A percentile compares a stretch with the other conserved stretches of the same genome.
Conservation (phyloP, 371 early-diverging fungal species). For the Apophysomyces elegans region DNA sequence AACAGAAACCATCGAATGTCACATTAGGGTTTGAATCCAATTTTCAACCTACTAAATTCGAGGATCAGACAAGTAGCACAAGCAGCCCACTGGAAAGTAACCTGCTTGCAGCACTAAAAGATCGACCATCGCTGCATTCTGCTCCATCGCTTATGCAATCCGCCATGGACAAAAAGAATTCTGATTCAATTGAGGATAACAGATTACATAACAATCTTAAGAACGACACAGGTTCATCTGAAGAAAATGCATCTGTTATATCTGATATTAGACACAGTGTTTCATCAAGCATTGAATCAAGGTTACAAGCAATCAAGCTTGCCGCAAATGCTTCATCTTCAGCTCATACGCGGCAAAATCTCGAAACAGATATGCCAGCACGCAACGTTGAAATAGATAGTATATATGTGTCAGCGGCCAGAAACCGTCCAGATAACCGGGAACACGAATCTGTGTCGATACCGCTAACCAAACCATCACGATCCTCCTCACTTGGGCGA, state of each 20-base stretch:
- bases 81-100: neutral
- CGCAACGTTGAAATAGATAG: neutral
- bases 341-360: neutral
- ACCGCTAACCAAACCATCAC: neutral
- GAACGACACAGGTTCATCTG: slow-evolving; percentile 15
- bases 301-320: slow-evolving; percentile 27
- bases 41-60: slow-evolving; percentile 14
- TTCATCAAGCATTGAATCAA: slow-evolving; percentile 40
- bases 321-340: neutral
- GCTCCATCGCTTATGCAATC: neutral
- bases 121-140: neutral
- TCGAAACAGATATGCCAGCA: neutral
- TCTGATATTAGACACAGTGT: slow-evolving; percentile 19
- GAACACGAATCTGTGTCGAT: neutral
- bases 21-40: slow-evolving; percentile 30
- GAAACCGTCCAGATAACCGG: neutral
- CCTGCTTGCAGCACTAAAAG: neutral
- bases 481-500: neutral
- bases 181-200: slow-evolving; percentile 14
- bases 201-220: slow-evolving; percentile 17
- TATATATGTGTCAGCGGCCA: neutral
- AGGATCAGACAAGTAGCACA: neutral
- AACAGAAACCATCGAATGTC: slow-evolving; percentile 4
- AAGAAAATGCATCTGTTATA: neutral
- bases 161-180: neutral